Base-by-base conservation (phyloP, 2,329 filamentous ascomycete species). In the Clonostachys rhizophaga region DNA sequence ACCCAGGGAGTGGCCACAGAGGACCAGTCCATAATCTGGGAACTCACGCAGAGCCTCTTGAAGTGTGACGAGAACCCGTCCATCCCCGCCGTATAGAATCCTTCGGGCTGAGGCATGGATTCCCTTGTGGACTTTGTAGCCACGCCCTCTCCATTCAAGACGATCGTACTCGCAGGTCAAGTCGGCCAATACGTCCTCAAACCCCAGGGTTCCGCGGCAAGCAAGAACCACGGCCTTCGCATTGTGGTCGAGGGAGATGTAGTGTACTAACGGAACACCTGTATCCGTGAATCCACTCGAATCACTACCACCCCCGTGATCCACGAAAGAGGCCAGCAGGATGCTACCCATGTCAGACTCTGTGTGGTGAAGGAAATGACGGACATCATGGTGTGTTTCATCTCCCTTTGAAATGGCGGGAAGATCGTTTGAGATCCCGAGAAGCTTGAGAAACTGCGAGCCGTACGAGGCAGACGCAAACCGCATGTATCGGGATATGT, bases 101-200 rank as follows among this genome's bases (percentile, higher is more conserved):
- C 85, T 77, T 17, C 79, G 74, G 5, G 86, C 86, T 2, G 85
- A 88, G 1, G 85, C 84, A 58, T 88, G 84, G 47, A 89, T 83
- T 13, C 86, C 86, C 60, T 88, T 88, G 64, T 89, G 86, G 0
- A 89, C 85, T 53, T 84, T 81, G 68, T 86, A 88, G 2, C 69
- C 67, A 49, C 74, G 77, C 14, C 82, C 83, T 48, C 81, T 75
- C 83, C 86, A 85, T 6, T 69, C 51, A 10, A 87, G 65, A 47
- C 83, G 75, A 54, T 87, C 84, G 52, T 88, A 89, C 42, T 87
- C 85, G 62, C 85, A 89, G 33, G 84, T 84, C 76, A 89, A 80
- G 56, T 89, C 86, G 1, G 84, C 84, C 35, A 89, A 66, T 20
- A 89, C 79, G 57, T 89, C 86, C 55, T 89, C 85, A 50, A 89